Conservation (phyloP, 148 eudicot species). For the Camellia lanceoleosa region DNA sequence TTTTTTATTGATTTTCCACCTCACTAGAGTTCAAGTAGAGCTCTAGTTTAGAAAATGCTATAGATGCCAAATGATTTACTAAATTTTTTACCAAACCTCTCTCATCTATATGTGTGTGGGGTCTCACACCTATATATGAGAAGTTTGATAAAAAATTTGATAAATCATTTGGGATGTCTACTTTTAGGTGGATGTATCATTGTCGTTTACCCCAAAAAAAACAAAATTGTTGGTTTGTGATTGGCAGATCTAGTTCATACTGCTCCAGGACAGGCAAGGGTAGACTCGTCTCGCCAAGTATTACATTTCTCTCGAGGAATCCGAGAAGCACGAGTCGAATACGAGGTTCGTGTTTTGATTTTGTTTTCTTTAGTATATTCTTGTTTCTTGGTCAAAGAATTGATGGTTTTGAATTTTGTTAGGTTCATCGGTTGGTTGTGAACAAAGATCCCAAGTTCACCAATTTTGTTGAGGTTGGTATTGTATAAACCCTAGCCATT, state of each 20-base stretch:
- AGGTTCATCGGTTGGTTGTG: constrained; percentile 98
- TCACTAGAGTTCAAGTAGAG: too few species aligned
- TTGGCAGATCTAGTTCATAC: constrained; percentile 51
- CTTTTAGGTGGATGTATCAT: too few species aligned
- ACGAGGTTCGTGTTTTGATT: constrained; percentile 38
- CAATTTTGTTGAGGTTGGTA: constrained; percentile 86
- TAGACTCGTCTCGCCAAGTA: constrained; percentile 59
- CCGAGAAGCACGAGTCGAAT: constrained; percentile 64
- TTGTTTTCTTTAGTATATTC: background rate
- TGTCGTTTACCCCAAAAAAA: too few species aligned
- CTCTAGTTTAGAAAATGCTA: too few species aligned
- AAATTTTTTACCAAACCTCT: too few species aligned
- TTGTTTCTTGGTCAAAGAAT: background rate
- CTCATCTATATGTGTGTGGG: too few species aligned
- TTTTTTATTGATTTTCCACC: too few species aligned
- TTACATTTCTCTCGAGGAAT: constrained; percentile 61
- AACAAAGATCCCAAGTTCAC: constrained; percentile 99
- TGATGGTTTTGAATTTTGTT: constrained; percentile 14
- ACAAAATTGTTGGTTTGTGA: background rate
- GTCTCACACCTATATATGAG: too few species aligned
- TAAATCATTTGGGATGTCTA: too few species aligned
- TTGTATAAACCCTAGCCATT: background rate
- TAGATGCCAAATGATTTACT: too few species aligned
- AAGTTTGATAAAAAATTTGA: too few species aligned
- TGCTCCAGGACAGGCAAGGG: constrained; percentile 59